Base-by-base conservation (phyloP, 1,284 basidiomycete genomes). In the Microbotryum violaceum region DNA sequence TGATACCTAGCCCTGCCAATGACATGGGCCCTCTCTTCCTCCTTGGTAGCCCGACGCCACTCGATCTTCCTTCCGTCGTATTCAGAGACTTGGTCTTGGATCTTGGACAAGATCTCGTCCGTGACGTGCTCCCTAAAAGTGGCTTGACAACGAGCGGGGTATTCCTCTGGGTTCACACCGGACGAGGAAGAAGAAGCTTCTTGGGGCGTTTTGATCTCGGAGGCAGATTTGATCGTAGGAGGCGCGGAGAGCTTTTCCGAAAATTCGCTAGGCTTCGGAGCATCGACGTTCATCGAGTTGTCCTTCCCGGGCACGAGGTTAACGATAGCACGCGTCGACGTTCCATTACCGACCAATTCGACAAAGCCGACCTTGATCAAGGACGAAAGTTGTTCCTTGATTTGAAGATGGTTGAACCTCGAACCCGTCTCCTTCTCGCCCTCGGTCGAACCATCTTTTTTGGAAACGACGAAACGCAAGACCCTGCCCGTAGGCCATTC, bases 1-100 rank as follows among this genome's bases (percentile, higher is more conserved):
- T 79, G 77, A 74, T 77, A 82, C 67, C 79, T 82, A 69, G 83
- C 83, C 23, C 86, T 84, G 12, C 84, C 81, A 69, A 91, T 86
- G 71, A 86, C 85, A 74, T 89, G 86, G 69, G 85, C 85, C 57
- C 91, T 80, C 50, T 88, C 85, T 50, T 82, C 83, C 81, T 89
- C 75, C 59, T 74, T 76, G 73, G 69, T 54, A 61, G 70, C 48
- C 61, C 61, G 50, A 70, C 47, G 66, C 73, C 75, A 80, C 42
- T 73, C 66, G 37, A 77, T 71, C 18, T 71, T 66, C 64, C 73
- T 64, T 29, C 58, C 76, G 77, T 56, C 77, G 77, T 64, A 78
- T 75, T 52, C 68, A 68, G 70, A 79, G 71, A 66, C 75, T 72
- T 76, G 75, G 33, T 70, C 70, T 62, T 76, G 73, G 67, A 81